Evolutionary conservation across 106 monocot genomes (phyloP).

Genomic region (Phalaenopsis aphrodite): DNA sequence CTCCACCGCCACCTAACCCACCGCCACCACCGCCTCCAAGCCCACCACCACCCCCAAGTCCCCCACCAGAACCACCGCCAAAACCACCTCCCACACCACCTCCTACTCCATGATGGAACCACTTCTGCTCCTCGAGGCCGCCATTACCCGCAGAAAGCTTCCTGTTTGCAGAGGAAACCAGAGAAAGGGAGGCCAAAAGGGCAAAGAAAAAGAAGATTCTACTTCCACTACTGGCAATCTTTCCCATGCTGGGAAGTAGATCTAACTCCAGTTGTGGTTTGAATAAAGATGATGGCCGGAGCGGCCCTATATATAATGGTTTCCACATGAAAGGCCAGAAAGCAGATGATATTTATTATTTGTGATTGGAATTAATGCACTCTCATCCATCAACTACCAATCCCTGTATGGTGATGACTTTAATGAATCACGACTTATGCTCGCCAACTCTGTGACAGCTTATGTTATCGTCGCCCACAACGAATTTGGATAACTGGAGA

Average conservation of each 20-base stretch:
- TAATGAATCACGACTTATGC: neutral
- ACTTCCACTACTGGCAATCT: neutral
- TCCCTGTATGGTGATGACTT: neutral
- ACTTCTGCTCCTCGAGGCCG: conserved; percentile 1
- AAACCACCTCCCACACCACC: neutral
- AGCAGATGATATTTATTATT: neutral
- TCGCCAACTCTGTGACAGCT: neutral
- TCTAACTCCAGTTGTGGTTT: neutral
- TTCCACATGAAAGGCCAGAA: neutral
- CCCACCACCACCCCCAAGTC: neutral
- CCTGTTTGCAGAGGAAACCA: neutral
- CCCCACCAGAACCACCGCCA: neutral
- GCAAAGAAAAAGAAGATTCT: neutral
- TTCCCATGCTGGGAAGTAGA: neutral
- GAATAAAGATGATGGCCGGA: neutral
- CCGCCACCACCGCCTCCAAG: neutral
- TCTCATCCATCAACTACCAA: conserved; percentile 7
- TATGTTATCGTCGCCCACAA: neutral
- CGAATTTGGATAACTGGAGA: neutral
- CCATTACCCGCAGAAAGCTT: neutral
- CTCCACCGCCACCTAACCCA: neutral
- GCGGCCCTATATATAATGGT: neutral
- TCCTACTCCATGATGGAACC: neutral
- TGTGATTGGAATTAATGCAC: neutral
- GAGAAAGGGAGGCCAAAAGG: neutral